Evolutionary conservation across 495 filamentous ascomycete genomes (phyloP).

Genomic region (Podospora bellae-mahoneyi): DNA sequence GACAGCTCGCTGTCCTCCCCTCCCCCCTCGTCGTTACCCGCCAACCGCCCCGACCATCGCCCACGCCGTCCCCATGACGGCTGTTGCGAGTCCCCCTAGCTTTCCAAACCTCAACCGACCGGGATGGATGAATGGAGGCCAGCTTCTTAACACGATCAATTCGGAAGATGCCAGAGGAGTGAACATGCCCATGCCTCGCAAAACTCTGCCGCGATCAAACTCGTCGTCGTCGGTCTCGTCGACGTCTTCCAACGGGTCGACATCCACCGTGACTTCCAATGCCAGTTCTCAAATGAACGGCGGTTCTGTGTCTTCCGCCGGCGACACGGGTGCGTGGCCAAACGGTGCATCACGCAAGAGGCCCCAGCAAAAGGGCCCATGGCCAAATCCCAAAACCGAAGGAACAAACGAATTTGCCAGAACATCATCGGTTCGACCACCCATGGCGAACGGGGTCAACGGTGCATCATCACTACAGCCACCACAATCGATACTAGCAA

Average conservation of each 20-base stretch:
- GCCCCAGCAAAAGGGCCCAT: constrained; percentile 58
- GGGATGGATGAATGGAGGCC: constrained; percentile 71
- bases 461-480: constrained; percentile 74
- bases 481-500: constrained; percentile 60
- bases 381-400: constrained; percentile 56
- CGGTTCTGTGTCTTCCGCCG: constrained; percentile 30
- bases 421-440: constrained; percentile 40
- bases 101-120: constrained; percentile 66
- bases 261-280: constrained; percentile 51
- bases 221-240: constrained; percentile 83
- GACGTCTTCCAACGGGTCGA: constrained; percentile 61
- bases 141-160: constrained; percentile 76
- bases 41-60: constrained; percentile 6
- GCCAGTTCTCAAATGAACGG: constrained; percentile 24
- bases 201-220: constrained; percentile 77
- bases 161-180: constrained; percentile 74
- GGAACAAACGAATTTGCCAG: constrained; percentile 45
- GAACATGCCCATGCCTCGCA: constrained; percentile 78
- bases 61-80: constrained; percentile 69
- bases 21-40: constrained; percentile 20
- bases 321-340: constrained; percentile 46
- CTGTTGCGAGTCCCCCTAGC: constrained; percentile 88
- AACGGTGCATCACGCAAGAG: constrained; percentile 63
- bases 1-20: constrained; percentile 24
- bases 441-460: constrained; percentile 51